Base-by-base conservation (phyloP, 2,329 filamentous ascomycete species). In the Nakataea oryzae region DNA sequence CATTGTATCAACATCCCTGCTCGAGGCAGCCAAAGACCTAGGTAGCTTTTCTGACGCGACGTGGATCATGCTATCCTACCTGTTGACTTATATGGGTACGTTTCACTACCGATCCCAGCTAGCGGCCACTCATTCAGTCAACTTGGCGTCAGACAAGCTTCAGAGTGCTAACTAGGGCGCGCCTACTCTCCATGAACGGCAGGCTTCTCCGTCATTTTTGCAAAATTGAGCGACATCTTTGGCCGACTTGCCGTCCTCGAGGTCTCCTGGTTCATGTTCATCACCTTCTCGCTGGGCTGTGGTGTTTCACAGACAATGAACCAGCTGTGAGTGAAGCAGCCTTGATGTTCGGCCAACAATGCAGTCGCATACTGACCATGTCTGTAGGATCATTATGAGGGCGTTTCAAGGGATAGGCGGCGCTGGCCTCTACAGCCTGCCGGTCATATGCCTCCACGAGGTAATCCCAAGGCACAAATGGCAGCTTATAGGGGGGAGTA, bases 321-420 rank as follows among this genome's bases (percentile, higher is more conserved):
- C 5, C 69, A 72, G 28, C 64, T 73, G 73, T 71, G 63, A 54
- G 69, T 62, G 17, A 27, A 7, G 17, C 57, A 24, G 9, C 17
- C 6, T 50, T 50, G 21, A 8, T n/a, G 41, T n/a, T 8, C 5
- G 21, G 17, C 9, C 24, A 27, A 6, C 1, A 3, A n/a, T 12
- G 34, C 26, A 26, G 21, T 27, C 14, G 41, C 3, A 12, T 29
- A 1, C 32, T n/a, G 7, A 56, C 24, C 29, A 30, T 14, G 32
- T 13, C 3, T 0, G 14, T 58, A 86, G 83, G 1, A 86, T 87
- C 58, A 67, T 83, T 17, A 86, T 78, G 63, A 80, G 84, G 26
- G 81, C 81, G 1, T 79, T 86, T 17, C 84, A 86, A 63, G 84
- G 84, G 5, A 77, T 86, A 56, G 84, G 85, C 0, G 85, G 82